These are phyloP conservation scores for Trichophyton benhamiae DNA, from an alignment of 2,329 filamentous ascomycete species.

Conservation along the genomic window DNA sequence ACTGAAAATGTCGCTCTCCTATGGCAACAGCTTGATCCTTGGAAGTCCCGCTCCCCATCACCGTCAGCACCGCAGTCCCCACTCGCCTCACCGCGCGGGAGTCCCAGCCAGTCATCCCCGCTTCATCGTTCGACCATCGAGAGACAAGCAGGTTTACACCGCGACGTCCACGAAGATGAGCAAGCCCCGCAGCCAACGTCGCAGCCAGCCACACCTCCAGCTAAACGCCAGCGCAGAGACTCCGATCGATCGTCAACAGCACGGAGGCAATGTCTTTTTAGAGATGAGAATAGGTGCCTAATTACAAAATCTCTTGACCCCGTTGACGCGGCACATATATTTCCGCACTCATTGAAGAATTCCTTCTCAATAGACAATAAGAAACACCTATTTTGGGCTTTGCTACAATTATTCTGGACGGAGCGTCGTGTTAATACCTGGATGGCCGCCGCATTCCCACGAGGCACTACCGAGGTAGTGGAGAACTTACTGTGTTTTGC, in stretches of 20 bases:
- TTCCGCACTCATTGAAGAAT: constrained; percentile 7
- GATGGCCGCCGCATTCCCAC: constrained; percentile 1
- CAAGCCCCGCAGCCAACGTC: background rate
- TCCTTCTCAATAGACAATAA: background rate
- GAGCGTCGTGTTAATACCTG: constrained; percentile 5
- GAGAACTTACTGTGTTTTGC: constrained; percentile 9
- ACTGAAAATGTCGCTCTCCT: background rate
- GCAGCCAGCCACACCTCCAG: background rate
- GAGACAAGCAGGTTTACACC: background rate
- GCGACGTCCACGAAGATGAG: background rate
- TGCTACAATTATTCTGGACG: constrained; percentile 10
- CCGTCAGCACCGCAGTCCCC: background rate
- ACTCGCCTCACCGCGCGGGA: background rate
- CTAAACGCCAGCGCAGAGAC: background rate
- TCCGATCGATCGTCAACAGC: background rate
- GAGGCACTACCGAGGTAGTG: constrained; percentile 6
- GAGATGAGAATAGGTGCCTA: constrained; percentile 7
- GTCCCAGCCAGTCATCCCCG: background rate
- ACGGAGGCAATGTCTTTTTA: background rate
- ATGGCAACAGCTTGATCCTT: background rate
- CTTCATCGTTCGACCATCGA: background rate
- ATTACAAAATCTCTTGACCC: constrained; percentile 5
- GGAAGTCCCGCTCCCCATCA: background rate
- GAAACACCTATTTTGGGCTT: constrained; percentile 3
- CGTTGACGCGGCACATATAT: constrained; percentile 9